Percentiles rank a stretch among this genome's conserved stretches.
These are phyloP conservation scores for Saccharomycopsis sp. DNA, from an alignment of 805 yeast species.

Conservation along the genomic window DNA sequence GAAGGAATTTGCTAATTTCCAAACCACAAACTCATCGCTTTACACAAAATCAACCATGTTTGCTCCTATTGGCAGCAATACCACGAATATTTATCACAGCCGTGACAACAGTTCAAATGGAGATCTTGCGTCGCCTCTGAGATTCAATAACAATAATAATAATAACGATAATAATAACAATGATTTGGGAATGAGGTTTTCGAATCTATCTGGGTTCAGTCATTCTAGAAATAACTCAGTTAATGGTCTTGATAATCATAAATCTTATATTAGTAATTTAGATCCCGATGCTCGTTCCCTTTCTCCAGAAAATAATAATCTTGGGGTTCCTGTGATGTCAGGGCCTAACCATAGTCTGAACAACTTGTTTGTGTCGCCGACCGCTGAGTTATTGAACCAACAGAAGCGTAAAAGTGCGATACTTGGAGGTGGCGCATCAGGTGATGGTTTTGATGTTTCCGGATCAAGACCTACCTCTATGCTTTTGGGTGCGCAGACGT, in stretches of 20 bases:
- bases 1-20: constrained; percentile 7
- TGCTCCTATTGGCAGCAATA: not conserved
- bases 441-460: not conserved
- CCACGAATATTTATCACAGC: not conserved
- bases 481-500: not conserved
- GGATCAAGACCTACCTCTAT: not conserved
- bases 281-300: constrained; percentile 9
- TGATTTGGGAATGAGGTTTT: not conserved
- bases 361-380: constrained; percentile 67
- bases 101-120: not conserved
- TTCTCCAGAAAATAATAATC: constrained; percentile 17
- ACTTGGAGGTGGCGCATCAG: constrained; percentile 3
- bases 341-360: constrained; percentile 16
- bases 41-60: not conserved
- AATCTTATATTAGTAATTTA: not conserved
- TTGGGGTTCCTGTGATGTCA: constrained; percentile 20
- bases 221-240: constrained; percentile 1
- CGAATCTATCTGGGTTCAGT: not conserved
- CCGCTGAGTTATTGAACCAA: constrained; percentile 61
- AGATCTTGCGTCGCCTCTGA: not conserved
- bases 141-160: not conserved
- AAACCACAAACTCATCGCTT: not conserved
- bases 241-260: not conserved
- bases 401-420: constrained; percentile 29
- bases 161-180: not conserved